Evolutionary conservation across 2,329 filamentous ascomycete species (phyloP), one percentile per base, ranked within the genome.

Genomic region (Herpotrichia juniperi): DNA sequence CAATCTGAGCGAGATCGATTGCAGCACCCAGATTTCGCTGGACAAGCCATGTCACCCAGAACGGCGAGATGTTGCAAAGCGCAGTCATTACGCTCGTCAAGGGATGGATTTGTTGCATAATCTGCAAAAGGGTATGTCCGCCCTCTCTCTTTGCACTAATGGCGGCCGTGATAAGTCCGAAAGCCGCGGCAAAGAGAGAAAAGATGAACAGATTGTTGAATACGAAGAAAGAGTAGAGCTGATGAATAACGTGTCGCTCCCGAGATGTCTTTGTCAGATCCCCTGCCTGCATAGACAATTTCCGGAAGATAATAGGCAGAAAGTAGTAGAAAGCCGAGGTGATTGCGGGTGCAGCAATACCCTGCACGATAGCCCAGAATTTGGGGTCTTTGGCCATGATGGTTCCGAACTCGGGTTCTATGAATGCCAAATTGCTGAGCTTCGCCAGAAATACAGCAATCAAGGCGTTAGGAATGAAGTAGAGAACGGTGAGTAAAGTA

Each of bases 161-260:
- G 14, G 40, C 40, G 12, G 79, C 79, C 1, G 86, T 77, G 8
- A 92, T 79, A 63, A 93, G 92, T 1, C 79, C 79, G 86, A 91
- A 97, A 14, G 92, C 76, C 1, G 90, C 87, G 39, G 90, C 91
- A 74, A 97, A 97, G 12, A 96, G 79, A 10, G 93, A 97, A 74
- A 97, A 97, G 51, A 97, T 87, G 60, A 99, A 79, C 49, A 99
- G 76, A 69, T 97, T 97, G 83, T 99, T 99, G 81, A 99, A 92
- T 46, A 97, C 85, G 74, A 99, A 99, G 78, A 99, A 99, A 16
- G 90, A 84, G 75, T 96, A 99, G 2, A 99, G 82, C 74, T 96
- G 96, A 57, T 86, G 87, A 53, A 94, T 83, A 46, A 99, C 94
- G 72, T 97, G 93, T 25, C 91, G 84, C 72, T 99, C 94, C 48